Percentiles rank a stretch among this genome's conserved stretches.
Evolutionary conservation across 106 monocot genomes (phyloP).

Genomic region (Posidonia australis): DNA sequence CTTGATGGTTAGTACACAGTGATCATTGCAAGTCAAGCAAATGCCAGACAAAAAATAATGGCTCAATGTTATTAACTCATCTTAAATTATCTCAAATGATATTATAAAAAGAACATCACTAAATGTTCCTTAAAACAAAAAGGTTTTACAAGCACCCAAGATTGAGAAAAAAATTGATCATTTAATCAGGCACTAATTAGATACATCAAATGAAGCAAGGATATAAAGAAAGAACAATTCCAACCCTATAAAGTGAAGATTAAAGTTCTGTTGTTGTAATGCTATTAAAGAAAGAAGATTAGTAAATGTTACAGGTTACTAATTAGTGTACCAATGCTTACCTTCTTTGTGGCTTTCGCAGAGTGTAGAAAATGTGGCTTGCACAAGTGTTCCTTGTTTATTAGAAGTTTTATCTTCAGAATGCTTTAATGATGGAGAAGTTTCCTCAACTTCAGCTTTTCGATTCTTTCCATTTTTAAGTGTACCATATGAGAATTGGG

Average conservation of each 20-base stretch:
- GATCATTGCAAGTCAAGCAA: too few relatives aligned
- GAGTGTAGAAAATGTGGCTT: conserved; percentile 62
- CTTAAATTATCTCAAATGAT: too few relatives aligned
- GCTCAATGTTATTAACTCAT: too few relatives aligned
- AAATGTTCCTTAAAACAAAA: too few relatives aligned
- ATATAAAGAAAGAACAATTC: background rate
- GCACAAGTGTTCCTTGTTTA: conserved; percentile 50
- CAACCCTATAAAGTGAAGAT: background rate
- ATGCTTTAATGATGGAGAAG: conserved; percentile 2
- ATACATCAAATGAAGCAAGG: too few relatives aligned
- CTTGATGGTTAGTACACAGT: too few relatives aligned
- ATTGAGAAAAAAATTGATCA: too few relatives aligned
- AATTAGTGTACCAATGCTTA: conserved; percentile 1
- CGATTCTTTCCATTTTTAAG: background rate
- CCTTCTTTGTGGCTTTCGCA: conserved; percentile 54
- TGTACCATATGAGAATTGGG: background rate
- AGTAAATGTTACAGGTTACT: background rate
- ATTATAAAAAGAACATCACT: too few relatives aligned
- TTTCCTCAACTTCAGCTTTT: background rate
- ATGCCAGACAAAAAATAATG: too few relatives aligned
- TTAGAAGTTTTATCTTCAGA: conserved; percentile 16
- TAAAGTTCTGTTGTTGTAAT: background rate
- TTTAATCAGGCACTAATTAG: too few relatives aligned
- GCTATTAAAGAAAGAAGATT: conserved; percentile 1
- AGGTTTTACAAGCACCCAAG: too few relatives aligned